Evolutionary conservation across 768 basidiomycete genomes (phyloP), one percentile per base, ranked within the genome.

Genomic region (Suillus alpinus): DNA sequence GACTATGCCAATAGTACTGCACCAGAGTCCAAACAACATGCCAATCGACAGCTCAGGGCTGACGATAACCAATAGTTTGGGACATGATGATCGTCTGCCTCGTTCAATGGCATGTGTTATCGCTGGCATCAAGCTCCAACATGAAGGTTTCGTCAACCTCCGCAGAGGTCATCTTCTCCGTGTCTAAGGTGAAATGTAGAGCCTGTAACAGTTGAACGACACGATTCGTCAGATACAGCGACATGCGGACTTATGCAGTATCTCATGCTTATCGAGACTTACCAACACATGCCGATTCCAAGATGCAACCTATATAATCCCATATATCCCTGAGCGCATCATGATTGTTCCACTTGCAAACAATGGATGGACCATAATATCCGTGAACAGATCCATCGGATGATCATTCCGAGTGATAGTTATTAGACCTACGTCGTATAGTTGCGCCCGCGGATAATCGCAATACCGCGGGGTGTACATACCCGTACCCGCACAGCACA

Each of bases 21-120:
- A 0, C 92, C 92, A 20, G 82, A 82, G 70, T 94, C 92, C 34
- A 81, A 80, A 61, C 84, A 83, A 71, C 89, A 91, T 4, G 26
- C 8, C 16, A 18, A 26, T 47, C 23, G 8, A 9, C 13, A 46
- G 13, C 6, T 46, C 23, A 46, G 23, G 23, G 44, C 23, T 26
- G 13, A 20, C 12, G 10, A 43, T 20, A 4, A 23, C 13, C 23
- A 29, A 26, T 26, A 4, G 32, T 32, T 32, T 2, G 32, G 32
- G 4, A 32, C 32, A 7, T 32, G 32, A 7, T 32, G 32, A 32
- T 26, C 32, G 12, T 37, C 67, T 68, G 89, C 91, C 79, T 92
- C 88, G 68, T 91, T 89, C 62, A 91, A 60, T n/a, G n/a, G n/a
- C 7, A 80, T 73, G 62, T 92, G 87, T 81, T 82, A 0, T 83